Evolutionary conservation across 208 protist species (phyloP), one percentile per base, ranked within the genome.

Genomic region (Trypanosoma melophagium): DNA sequence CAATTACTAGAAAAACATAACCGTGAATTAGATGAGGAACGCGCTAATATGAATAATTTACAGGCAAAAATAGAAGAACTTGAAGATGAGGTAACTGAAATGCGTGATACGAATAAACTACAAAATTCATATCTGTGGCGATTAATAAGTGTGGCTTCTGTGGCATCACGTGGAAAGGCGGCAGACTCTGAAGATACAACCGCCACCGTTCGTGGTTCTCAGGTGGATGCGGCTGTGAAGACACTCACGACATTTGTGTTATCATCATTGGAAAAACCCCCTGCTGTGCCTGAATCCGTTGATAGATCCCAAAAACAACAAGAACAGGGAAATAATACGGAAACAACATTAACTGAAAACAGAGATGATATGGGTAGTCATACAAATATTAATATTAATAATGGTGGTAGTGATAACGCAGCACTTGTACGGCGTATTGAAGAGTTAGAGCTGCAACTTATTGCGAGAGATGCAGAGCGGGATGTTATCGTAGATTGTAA

Each of bases 401-500:
- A 22, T 41, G 25, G 40, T 44, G 44, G 22, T 17, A 17, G n/a
- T 38, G 58, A 8, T 47, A 50, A 70, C n/a, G 76, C 50, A 35
- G 41, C 44, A 38, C 67, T 84, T 45, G 44, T 67, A 3, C 64
- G 69, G 8, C 80, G 80, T 58, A 84, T 92, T 54, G 60, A 66
- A 0, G 66, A 60, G 13, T 60, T 86, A 50, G 74, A 89, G 75
- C 61, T 71, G 54, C 66, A 82, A 51, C 69, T 92, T 22, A 44
- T 80, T 53, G 50, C 52, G 28, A 58, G 47, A 67, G 86, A 92
- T 61, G 79, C 86, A 5, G 82, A 91, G 72, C 69, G 90, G 1
- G 90, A 95, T 56, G 76, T 93, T 12, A 89, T 93, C 40, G 63
- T 95, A 4, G 90, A 95, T 66, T 80, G 80, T 9, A 95, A 95